Conservation (phyloP, 208 protist genomes). For the Entamoeba moshkovskii region DNA sequence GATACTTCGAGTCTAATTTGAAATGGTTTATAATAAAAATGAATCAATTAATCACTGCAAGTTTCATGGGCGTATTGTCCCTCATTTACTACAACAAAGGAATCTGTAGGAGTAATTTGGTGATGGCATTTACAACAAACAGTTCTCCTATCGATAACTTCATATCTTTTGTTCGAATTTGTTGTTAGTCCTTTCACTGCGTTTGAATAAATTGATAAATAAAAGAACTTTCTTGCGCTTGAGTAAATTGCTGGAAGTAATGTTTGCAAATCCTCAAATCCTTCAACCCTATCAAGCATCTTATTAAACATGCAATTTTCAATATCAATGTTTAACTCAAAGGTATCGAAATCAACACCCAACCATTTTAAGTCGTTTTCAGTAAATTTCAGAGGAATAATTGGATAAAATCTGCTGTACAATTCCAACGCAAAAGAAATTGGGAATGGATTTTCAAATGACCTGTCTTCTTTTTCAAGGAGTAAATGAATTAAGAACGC, state of each 20-base stretch:
- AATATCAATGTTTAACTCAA: not conserved
- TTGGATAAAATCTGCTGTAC: not conserved
- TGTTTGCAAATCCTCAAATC: not conserved
- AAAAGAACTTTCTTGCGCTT: not conserved
- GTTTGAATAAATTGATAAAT: not conserved
- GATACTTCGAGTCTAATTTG: no score
- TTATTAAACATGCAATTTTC: not conserved
- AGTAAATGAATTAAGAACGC: not conserved
- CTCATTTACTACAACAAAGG: not conserved
- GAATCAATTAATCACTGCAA: no score
- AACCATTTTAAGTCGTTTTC: not conserved
- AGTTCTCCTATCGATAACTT: not conserved
- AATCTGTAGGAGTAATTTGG: not conserved
- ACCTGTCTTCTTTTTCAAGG: not conserved
- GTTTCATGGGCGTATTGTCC: not conserved
- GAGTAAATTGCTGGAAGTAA: not conserved
- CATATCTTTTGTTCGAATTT: not conserved
- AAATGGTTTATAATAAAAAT: no score
- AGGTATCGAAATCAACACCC: not conserved
- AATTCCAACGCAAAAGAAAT: not conserved
- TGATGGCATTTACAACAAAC: not conserved
- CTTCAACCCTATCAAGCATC: not conserved
- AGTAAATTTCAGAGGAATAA: conserved; percentile 2
- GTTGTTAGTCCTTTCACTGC: not conserved
- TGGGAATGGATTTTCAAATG: not conserved